Conservation (phyloP, 768 basidiomycete species). For the Phanerodontia chrysosporium region DNA sequence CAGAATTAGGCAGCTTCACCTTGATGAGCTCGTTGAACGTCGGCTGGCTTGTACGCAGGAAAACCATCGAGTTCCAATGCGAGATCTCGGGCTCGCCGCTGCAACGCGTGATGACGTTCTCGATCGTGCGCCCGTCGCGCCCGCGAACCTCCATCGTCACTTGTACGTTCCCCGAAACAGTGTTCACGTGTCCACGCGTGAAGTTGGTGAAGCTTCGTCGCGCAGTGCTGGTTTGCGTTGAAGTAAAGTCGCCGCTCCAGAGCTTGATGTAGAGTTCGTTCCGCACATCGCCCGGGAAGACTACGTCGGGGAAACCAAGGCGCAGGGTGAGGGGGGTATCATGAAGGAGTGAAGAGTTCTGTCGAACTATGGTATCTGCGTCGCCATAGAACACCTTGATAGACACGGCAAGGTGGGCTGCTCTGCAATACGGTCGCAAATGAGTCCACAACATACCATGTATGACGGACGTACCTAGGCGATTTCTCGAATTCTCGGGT, state of each 20-base stretch:
- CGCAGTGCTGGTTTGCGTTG: constrained; percentile 43
- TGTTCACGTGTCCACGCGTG: constrained; percentile 52
- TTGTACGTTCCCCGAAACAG: constrained; percentile 69
- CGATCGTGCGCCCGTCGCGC: constrained; percentile 61
- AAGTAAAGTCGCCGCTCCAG: constrained; percentile 86
- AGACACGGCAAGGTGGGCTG: constrained; percentile 82
- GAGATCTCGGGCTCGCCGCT: constrained; percentile 79
- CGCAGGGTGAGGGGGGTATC: constrained; percentile 80
- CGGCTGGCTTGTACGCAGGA: constrained; percentile 81
- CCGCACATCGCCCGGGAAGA: constrained; percentile 86
- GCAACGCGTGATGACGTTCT: constrained; percentile 74
- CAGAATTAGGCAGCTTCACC: constrained; percentile 64
- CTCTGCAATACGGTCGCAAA: constrained; percentile 39
- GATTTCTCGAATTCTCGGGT: constrained; percentile 80
- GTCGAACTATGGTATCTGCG: constrained; percentile 63
- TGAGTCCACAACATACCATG: not conserved
- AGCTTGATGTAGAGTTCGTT: constrained; percentile 96
- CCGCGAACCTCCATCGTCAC: constrained; percentile 87
- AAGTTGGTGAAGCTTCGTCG: constrained; percentile 57
- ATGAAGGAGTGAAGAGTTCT: constrained; percentile 80
- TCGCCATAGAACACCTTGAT: constrained; percentile 89
- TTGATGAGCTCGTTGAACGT: constrained; percentile 95
- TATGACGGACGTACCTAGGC: constrained; percentile 48
- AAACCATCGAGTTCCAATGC: constrained; percentile 88
- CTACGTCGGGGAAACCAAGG: constrained; percentile 93